Conservation (phyloP, 805 yeast species). For the Yueomyces sp. region DNA sequence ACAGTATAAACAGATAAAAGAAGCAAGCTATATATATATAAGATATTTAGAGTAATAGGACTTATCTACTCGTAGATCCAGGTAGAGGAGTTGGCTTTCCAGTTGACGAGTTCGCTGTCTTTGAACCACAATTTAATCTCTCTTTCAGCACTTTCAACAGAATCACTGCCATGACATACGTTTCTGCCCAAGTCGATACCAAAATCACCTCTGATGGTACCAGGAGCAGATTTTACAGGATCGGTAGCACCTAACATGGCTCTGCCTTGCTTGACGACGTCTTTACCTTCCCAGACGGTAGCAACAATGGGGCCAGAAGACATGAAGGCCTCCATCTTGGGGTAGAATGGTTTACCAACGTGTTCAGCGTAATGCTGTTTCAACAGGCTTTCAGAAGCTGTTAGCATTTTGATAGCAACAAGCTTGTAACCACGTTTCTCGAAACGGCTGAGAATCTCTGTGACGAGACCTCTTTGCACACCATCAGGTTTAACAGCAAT, state of each 20-base stretch:
- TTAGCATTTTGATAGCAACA: conserved; percentile 85
- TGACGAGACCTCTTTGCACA: conserved; percentile 96
- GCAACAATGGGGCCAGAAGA: conserved; percentile 97
- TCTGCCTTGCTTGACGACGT: conserved; percentile 98
- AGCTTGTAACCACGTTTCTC: conserved; percentile 96
- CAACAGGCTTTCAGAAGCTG: conserved; percentile 76
- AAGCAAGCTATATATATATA: background rate
- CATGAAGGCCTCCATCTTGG: conserved; percentile 93
- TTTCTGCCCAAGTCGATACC: conserved; percentile 99
- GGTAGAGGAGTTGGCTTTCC: conserved; percentile 70
- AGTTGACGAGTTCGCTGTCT: conserved; percentile 86
- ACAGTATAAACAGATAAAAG: too few species aligned
- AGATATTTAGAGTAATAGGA: background rate
- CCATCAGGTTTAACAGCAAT: conserved; percentile 98
- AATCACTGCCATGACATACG: conserved; percentile 98
- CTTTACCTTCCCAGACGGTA: conserved; percentile 99
- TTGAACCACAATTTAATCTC: conserved; percentile 97
- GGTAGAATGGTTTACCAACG: conserved; percentile 94
- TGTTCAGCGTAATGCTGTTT: conserved; percentile 94
- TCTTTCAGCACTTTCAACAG: conserved; percentile 93
- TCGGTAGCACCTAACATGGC: conserved; percentile 96
- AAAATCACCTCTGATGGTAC: conserved; percentile 99
- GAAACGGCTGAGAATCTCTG: conserved; percentile 83
- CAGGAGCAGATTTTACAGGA: conserved; percentile 95
- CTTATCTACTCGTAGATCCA: conserved; percentile 72